Base-by-base conservation (phyloP, 2,329 filamentous ascomycete genomes). In the Escovopsis sp. region DNA sequence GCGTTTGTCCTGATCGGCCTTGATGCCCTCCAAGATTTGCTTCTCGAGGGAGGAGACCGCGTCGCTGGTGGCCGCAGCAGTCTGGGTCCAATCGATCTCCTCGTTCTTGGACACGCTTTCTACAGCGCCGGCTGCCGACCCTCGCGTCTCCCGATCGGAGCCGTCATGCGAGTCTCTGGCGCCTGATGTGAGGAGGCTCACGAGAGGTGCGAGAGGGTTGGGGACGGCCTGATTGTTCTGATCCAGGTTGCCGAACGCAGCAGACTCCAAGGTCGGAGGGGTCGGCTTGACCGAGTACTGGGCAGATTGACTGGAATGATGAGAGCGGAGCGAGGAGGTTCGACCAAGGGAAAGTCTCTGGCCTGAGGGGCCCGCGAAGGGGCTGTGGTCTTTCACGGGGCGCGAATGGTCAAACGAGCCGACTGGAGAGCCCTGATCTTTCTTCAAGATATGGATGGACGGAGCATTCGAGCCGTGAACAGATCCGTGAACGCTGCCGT, bases 161-260 rank as follows among this genome's bases (percentile, higher is more conserved):
- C 63, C 62, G 51, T 68, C 66, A 48, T 58, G 62, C 49, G 69
- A 62, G 47, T 71, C 65, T 28, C 69, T 59, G 38, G 80, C 78
- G 54, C 82, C 73, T 51, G 79, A 76, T 3, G 82, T 78, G 53
- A 72, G 68, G 7, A 62, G 59, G 46, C 73, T 64, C 18, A 61
- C 69, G 50, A 65, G 62, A 40, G 59, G 59, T 36, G 80, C 82
- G 48, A 87, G 66, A 36, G 77, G 78, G 49, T 68, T 73, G 35
- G 87, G 68, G 26, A 82, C 79, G 40, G 79, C 82, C 59, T 85
- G 80, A 49, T 68, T 75, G 42, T 75, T 81, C 59, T 82, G 78
- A 48, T 70, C 75, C 43, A 47, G 47, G 26, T 53, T 47, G 38
- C 47, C 49, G 36, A 53, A 51, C 42, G 49, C 51, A 30, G 55